Percentiles rank a stretch among this genome's conserved stretches.
phyloP scores from a whole-genome alignment of 2,329 filamentous ascomycete genomes.

The Chrysoporthe deuterocubensis region DNA sequence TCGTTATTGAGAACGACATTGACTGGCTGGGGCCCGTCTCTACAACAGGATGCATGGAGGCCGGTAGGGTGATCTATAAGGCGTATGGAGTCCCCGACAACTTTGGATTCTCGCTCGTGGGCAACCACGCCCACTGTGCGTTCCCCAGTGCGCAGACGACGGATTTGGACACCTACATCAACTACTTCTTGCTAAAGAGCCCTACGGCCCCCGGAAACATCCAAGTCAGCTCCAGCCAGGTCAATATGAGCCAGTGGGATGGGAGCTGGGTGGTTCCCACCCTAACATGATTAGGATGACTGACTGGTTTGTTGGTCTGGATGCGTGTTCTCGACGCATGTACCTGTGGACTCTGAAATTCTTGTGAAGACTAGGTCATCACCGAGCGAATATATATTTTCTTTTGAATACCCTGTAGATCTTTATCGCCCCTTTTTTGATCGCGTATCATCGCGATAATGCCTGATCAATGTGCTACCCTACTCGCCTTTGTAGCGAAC shows the following conservation, averaged over 20 bases:
- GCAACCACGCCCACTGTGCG: conserved; percentile 58
- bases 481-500: conserved; percentile 29
- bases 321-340: neutral
- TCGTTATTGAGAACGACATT: conserved; percentile 61
- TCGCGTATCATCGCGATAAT: neutral
- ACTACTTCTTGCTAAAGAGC: conserved; percentile 54
- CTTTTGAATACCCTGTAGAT: neutral
- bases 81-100: conserved; percentile 55
- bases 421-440: neutral
- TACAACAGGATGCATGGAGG: conserved; percentile 62
- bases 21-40: conserved; percentile 63
- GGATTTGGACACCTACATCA: conserved; percentile 58
- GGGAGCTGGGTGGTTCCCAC: conserved; percentile 46
- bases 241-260: conserved; percentile 43
- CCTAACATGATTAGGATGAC: conserved; percentile 35
- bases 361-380: neutral
- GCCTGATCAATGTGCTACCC: no score
- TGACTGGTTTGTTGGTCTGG: neutral
- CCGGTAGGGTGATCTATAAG: conserved; percentile 57
- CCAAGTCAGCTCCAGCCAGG: conserved; percentile 45
- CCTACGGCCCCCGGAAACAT: conserved; percentile 40
- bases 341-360: neutral
- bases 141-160: conserved; percentile 57
- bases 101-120: conserved; percentile 62
- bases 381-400: neutral